Evolutionary conservation across 371 early-diverging fungal genomes (phyloP).

Genomic region (Umbelopsis sp.): DNA sequence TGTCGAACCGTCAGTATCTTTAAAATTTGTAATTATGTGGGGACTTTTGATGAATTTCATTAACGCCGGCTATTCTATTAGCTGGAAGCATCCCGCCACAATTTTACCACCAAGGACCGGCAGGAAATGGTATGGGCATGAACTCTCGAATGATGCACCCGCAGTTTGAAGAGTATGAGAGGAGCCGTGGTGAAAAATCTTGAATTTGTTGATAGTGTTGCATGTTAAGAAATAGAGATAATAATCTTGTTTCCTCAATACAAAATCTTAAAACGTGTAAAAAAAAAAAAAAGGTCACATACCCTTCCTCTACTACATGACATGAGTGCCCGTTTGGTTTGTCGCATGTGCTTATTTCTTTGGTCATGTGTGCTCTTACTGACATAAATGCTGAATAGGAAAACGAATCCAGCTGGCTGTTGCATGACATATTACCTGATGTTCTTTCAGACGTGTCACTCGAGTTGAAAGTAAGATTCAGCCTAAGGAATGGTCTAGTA

Average conservation of each 20-base stretch:
- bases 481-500: neutral
- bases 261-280: neutral
- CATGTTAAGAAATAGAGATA: neutral
- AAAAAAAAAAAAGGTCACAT: neutral
- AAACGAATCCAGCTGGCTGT: slow-evolving; percentile 1
- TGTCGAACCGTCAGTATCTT: slow-evolving; percentile 2
- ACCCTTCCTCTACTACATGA: neutral
- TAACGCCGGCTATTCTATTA: neutral
- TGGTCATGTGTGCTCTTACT: neutral
- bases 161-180: slow-evolving; percentile 15
- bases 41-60: neutral
- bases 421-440: slow-evolving; percentile 13
- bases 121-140: slow-evolving; percentile 17
- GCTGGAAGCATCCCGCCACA: slow-evolving; percentile 18
- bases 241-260: neutral
- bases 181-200: slow-evolving; percentile 5
- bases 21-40: neutral
- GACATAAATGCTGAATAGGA: neutral
- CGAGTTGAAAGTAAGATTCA: neutral
- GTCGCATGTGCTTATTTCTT: neutral
- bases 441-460: neutral
- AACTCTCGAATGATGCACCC: slow-evolving; percentile 20
- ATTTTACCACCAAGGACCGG: slow-evolving; percentile 19
- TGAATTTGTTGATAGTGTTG: slow-evolving; percentile 3
- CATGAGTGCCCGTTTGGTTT: slow-evolving; percentile 4